Evolutionary conservation across 352 stramenopile species (phyloP), one percentile per base, ranked within the genome.

Genomic region (Globisporangium acanthophoron): DNA sequence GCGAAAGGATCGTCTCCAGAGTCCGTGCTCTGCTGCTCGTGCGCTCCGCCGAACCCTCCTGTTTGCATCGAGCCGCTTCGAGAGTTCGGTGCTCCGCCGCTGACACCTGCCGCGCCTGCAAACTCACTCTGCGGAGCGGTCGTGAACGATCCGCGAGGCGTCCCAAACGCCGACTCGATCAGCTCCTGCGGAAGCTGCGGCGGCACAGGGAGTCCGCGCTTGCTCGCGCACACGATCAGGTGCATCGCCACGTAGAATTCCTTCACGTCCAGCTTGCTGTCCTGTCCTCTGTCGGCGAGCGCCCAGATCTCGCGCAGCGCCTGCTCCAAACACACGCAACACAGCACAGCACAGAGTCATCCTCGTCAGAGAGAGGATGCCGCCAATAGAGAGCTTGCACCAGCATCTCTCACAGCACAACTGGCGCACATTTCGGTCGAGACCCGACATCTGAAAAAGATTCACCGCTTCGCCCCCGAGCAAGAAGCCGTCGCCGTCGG

Each of bases 181-280:
- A 95, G 69, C 18, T 95, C 85, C 13, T 62, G 57, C 3, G 90
- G 90, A 5, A 96, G 64, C 29, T 85, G 71, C 11, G 66, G 39
- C 8, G 90, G 90, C 50, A 97, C 69, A 0, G 84, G 69, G 9
- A 96, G 64, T 8, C 76, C 78, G n/a, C 90, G 84, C 61, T 97
- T 97, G 67, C 81, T 96, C 53, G 98, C 67, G 60, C 95, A 98
- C 20, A 98, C 93, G 68, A 98, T 98, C 58, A 98, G 67, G 64
- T 98, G 95, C 95, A 98, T 98, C 1, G 93, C 93, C 20, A 98
- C 80, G 66, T 94, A 97, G 67, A 98, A 98, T 64, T 98, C 95
- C 27, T 94, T 73, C 27, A 80, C 61, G 58, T 96, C 92, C 35
- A 98, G 82, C 49, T 89, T 88, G 63, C 94, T 97, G 68, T 98